Evolutionary conservation across 2,329 filamentous ascomycete genomes (phyloP), one percentile per base, ranked within the genome.

Genomic region (Simplicillium aogashimaense): DNA sequence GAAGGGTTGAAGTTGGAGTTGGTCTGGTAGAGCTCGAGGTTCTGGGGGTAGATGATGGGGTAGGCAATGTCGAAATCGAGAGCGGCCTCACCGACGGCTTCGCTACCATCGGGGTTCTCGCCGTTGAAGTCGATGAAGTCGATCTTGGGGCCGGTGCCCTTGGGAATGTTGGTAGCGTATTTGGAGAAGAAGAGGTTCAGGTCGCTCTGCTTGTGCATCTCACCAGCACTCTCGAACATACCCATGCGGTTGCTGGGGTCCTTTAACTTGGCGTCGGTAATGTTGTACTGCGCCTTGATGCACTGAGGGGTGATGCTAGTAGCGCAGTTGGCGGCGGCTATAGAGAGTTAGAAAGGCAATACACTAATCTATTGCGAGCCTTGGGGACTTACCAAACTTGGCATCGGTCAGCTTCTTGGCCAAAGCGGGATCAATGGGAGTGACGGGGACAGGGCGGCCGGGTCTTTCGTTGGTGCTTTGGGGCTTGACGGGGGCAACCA

Each of bases 271-370:
- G 38, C 40, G 6, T 39, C 29, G 15, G 69, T 62, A 34, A 65
- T 61, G 5, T 56, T 49, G 47, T 69, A 72, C 13, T 72, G 54
- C 3, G 69, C 64, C 25, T 64, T 62, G 29, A 76, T 58, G 48
- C 76, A 80, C 32, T 66, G 63, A 1, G 73, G 72, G 1, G 73
- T 78, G 47, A 79, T 76, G 51, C 70, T 64, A 13, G 59, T 55
- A 47, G 74, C 67, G 49, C 76, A 80, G 18, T 32, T 37, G 3
- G 42, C 42, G 9, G 42, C 15, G 9, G 20, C 20, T 25, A 9
- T 6, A 25, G 9, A 9, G 20, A 5, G 9, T 25, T 25, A 25
- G 20, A 6, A 25, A 25, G 20, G 9, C 20, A 25, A 25, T 5
- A 32, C 30, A 12, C 30, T 12, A 32, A 32, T 15, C 5, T 5